These are phyloP conservation scores for Pleomassaria siparia DNA, from an alignment of 2,329 filamentous ascomycete species.

Conservation along the genomic window DNA sequence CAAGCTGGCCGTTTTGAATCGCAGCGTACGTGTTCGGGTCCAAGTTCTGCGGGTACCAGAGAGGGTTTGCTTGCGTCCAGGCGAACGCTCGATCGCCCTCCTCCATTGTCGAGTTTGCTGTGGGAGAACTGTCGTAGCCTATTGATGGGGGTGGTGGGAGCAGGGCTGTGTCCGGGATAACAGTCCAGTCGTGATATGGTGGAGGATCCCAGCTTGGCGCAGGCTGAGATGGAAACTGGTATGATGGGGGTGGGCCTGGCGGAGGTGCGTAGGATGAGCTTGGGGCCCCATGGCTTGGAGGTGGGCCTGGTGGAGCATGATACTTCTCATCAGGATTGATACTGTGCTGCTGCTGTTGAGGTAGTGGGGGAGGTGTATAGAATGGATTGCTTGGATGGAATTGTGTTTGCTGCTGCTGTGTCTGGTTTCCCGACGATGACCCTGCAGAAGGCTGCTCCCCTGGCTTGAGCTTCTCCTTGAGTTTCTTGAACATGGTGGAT, in stretches of 20 bases:
- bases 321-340: slow-evolving; percentile 25
- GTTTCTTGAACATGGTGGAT: slow-evolving; percentile 39
- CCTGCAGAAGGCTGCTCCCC: slow-evolving; percentile 24
- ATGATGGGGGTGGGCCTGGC: slow-evolving; percentile 26
- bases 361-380: slow-evolving; percentile 18
- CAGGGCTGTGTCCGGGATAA: slow-evolving; percentile 71
- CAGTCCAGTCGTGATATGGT: slow-evolving; percentile 70
- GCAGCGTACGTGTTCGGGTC: slow-evolving; percentile 51
- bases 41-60: slow-evolving; percentile 57
- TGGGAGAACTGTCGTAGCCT: slow-evolving; percentile 64
- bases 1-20: slow-evolving; percentile 55
- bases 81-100: slow-evolving; percentile 65
- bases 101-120: slow-evolving; percentile 67
- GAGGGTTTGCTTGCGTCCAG: slow-evolving; percentile 65
- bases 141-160: slow-evolving; percentile 73
- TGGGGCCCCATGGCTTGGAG: slow-evolving; percentile 22
- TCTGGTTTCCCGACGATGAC: slow-evolving; percentile 12
- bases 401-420: slow-evolving; percentile 20
- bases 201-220: slow-evolving; percentile 49
- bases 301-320: slow-evolving; percentile 22
- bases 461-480: slow-evolving; percentile 38
- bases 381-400: slow-evolving; percentile 29
- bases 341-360: slow-evolving; percentile 20
- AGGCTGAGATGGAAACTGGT: slow-evolving; percentile 32
- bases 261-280: slow-evolving; percentile 28